Evolutionary conservation across 805 yeast genomes (phyloP).

Genomic region (Dipodascus geniculatus): DNA sequence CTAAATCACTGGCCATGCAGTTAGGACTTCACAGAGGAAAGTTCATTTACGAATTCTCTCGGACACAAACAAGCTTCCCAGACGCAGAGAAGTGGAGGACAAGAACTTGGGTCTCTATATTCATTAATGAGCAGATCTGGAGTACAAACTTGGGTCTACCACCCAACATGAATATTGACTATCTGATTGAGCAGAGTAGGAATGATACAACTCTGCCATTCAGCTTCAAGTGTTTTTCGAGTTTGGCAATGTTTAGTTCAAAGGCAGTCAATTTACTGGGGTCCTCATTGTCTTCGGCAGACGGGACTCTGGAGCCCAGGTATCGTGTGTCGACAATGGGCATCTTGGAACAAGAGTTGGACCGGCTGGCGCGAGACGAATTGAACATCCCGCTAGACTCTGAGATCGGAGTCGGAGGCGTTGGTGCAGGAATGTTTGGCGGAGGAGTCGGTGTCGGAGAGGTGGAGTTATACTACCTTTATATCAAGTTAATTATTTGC

Average conservation of each 20-base stretch:
- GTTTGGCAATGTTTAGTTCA: constrained; percentile 71
- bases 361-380: constrained; percentile 52
- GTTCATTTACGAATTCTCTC: constrained; percentile 78
- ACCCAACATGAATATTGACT: constrained; percentile 75
- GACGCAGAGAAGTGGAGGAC: constrained; percentile 94
- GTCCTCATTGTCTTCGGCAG: constrained; percentile 70
- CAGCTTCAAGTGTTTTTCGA: constrained; percentile 57
- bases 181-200: constrained; percentile 66
- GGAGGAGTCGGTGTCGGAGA: neutral
- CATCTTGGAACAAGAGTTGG: constrained; percentile 69
- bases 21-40: constrained; percentile 86
- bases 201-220: constrained; percentile 53
- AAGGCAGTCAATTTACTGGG: constrained; percentile 81
- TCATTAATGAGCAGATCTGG: constrained; percentile 84
- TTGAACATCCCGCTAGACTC: constrained; percentile 43
- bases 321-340: constrained; percentile 71
- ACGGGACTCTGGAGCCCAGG: constrained; percentile 76
- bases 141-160: constrained; percentile 81
- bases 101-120: constrained; percentile 81
- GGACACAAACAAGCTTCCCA: constrained; percentile 79
- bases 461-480: constrained; percentile 67
- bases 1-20: constrained; percentile 74
- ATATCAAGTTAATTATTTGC: constrained; percentile 71
- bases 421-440: neutral
- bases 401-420: constrained; percentile 18